Evolutionary conservation across 371 early-diverging fungal species (phyloP).

Genomic region (Mortierella sp.): DNA sequence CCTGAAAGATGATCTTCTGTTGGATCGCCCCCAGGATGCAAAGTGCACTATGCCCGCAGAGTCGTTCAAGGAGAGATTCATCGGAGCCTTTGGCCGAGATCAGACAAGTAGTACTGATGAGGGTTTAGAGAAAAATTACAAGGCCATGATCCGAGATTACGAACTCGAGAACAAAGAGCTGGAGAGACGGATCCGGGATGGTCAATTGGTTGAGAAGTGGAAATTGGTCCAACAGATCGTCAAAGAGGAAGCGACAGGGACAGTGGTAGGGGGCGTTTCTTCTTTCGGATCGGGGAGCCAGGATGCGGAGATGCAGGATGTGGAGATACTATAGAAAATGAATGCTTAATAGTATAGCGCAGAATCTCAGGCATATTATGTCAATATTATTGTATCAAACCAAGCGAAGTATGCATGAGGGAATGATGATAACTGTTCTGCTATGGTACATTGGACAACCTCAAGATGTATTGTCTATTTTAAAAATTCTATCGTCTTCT

Average conservation of each 20-base stretch:
- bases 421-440: not conserved
- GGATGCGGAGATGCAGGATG: slow-evolving; percentile 22
- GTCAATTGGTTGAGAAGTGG: slow-evolving; percentile 42
- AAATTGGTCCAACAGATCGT: slow-evolving; percentile 29
- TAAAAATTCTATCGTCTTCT: slow-evolving; percentile 37
- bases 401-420: not conserved
- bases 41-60: slow-evolving; percentile 39
- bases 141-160: slow-evolving; percentile 34
- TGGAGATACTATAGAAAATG: slow-evolving; percentile 18
- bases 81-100: not conserved
- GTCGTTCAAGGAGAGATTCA: slow-evolving; percentile 37
- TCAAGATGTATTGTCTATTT: not conserved
- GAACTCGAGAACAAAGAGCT: slow-evolving; percentile 45
- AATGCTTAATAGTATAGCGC: not conserved
- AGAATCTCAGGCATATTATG: not conserved
- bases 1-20: slow-evolving; percentile 27
- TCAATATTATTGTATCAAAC: not conserved
- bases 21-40: slow-evolving; percentile 37
- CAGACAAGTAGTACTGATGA: not conserved
- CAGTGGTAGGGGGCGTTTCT: not conserved
- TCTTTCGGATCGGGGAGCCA: not conserved
- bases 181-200: slow-evolving; percentile 28
- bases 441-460: not conserved
- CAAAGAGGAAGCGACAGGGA: slow-evolving; percentile 26
- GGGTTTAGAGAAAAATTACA: slow-evolving; percentile 9